Percentiles rank a stretch among this genome's conserved stretches.
These are phyloP conservation scores for Boeremia lycopersici DNA, from an alignment of 2,329 filamentous ascomycete genomes.

Conservation along the genomic window DNA sequence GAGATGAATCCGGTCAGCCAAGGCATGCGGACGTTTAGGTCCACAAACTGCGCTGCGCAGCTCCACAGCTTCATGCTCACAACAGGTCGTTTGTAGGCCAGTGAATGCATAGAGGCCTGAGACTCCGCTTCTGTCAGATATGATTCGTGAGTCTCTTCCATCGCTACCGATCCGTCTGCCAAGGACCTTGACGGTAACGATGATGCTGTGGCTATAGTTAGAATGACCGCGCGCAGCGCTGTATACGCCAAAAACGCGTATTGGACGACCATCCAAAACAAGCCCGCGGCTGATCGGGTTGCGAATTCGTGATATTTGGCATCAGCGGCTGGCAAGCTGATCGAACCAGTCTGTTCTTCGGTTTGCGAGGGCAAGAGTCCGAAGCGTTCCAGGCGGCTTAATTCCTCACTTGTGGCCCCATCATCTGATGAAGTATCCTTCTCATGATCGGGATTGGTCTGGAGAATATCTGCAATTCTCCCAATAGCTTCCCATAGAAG, in stretches of 20 bases:
- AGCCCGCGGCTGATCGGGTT: slow-evolving; percentile 29
- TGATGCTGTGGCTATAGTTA: slow-evolving; percentile 69
- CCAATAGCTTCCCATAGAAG: slow-evolving; percentile 84
- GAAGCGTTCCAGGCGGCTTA: slow-evolving; percentile 61
- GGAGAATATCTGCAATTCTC: slow-evolving; percentile 65
- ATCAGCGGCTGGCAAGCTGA: slow-evolving; percentile 23
- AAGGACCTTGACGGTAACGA: slow-evolving; percentile 65
- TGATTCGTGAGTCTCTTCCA: slow-evolving; percentile 41
- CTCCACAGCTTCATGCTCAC: slow-evolving; percentile 79
- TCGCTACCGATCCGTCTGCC: slow-evolving; percentile 37
- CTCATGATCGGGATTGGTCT: slow-evolving; percentile 40
- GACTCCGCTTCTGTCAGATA: slow-evolving; percentile 34
- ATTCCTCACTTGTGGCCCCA: slow-evolving; percentile 27
- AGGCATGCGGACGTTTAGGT: slow-evolving; percentile 82
- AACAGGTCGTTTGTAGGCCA: slow-evolving; percentile 64
- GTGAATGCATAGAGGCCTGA: slow-evolving; percentile 41
- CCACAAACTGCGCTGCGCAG: slow-evolving; percentile 72
- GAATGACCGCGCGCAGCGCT: slow-evolving; percentile 68
- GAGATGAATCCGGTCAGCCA: slow-evolving; percentile 81
- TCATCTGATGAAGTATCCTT: slow-evolving; percentile 37
- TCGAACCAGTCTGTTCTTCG: slow-evolving; percentile 30
- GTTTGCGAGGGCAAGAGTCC: slow-evolving; percentile 56
- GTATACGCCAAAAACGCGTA: slow-evolving; percentile 59
- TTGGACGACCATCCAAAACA: slow-evolving; percentile 65
- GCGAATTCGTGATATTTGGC: slow-evolving; percentile 21